phyloP scores from a whole-genome alignment of 805 yeast genomes.

The Maudiozyma turicensis region DNA sequence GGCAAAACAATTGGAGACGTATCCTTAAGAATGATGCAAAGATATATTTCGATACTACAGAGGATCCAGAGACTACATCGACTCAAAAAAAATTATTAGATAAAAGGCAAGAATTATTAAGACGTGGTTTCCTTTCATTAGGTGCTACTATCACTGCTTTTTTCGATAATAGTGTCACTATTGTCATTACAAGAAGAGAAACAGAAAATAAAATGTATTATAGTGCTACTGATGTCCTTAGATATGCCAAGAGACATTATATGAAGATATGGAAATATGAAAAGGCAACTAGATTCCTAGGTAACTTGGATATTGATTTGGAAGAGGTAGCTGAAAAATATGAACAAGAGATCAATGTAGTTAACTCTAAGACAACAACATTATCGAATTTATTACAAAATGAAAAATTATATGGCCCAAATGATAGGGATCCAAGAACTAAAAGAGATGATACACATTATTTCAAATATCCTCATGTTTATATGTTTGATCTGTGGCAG shows the following conservation, averaged over 20 bases:
- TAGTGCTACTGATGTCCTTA: conserved; percentile 50
- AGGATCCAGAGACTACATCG: conserved; percentile 19
- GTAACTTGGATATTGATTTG: conserved; percentile 45
- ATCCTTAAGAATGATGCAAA: conserved; percentile 46
- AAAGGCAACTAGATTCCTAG: conserved; percentile 71
- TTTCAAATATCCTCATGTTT: conserved; percentile 64
- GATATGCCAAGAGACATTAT: conserved; percentile 47
- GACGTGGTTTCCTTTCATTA: conserved; percentile 29
- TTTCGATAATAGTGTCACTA: conserved; percentile 56
- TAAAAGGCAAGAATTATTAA: conserved; percentile 22
- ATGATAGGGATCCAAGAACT: conserved; percentile 81
- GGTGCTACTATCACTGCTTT: conserved; percentile 53
- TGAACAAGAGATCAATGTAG: conserved; percentile 4
- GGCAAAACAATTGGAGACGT: conserved; percentile 59
- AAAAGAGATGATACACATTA: conserved; percentile 76
- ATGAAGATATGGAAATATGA: conserved; percentile 84
- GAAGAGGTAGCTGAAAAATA: conserved; percentile 20
- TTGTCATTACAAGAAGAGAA: conserved; percentile 63
- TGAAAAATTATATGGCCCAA: conserved; percentile 78
- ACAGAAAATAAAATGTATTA: conserved; percentile 34
- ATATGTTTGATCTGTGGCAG: conserved; percentile 73
- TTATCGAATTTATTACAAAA: conserved; percentile 62
- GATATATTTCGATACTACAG: conserved; percentile 50
- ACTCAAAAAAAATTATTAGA: conserved; percentile 18
- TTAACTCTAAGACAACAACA: conserved; percentile 25